Evolutionary conservation across 208 protist species (phyloP).

Genomic region (Trypanosoma scelopori): DNA sequence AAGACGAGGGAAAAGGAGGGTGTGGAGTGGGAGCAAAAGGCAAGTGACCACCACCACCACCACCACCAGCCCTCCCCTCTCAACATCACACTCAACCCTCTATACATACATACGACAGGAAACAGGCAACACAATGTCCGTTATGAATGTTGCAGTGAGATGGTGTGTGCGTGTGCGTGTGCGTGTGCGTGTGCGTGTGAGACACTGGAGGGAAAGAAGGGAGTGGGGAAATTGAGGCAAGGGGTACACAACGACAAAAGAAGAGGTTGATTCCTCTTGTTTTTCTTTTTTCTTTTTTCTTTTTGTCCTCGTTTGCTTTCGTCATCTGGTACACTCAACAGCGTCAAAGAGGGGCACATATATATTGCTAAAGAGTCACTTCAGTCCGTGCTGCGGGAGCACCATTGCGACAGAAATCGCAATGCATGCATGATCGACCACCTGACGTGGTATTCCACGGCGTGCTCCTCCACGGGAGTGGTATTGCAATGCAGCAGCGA

Average conservation of each 20-base stretch:
- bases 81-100: too few species aligned
- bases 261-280: conserved; percentile 15
- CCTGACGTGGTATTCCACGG: background rate
- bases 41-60: too few species aligned
- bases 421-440: conserved; percentile 8
- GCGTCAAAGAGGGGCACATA: background rate
- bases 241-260: conserved; percentile 8
- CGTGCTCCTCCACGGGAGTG: conserved; percentile 9
- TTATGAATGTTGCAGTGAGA: too few species aligned
- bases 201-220: background rate
- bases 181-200: background rate
- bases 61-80: too few species aligned
- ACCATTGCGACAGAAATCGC: conserved; percentile 16
- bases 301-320: too few species aligned
- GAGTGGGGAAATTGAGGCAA: background rate
- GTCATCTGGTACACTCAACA: background rate
- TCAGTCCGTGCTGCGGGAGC: conserved; percentile 10
- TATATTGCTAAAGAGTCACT: background rate
- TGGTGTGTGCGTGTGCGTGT: conserved; percentile 10
- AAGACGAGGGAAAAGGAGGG: too few species aligned
- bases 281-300: too few species aligned
- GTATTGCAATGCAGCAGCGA: background rate
- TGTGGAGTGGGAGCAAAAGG: too few species aligned
- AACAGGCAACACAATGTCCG: too few species aligned
- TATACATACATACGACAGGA: too few species aligned